A percentile compares a stretch with the other conserved stretches of the same genome.
Conservation (phyloP, 306 rosid genomes). For the Carpinus viminea region DNA sequence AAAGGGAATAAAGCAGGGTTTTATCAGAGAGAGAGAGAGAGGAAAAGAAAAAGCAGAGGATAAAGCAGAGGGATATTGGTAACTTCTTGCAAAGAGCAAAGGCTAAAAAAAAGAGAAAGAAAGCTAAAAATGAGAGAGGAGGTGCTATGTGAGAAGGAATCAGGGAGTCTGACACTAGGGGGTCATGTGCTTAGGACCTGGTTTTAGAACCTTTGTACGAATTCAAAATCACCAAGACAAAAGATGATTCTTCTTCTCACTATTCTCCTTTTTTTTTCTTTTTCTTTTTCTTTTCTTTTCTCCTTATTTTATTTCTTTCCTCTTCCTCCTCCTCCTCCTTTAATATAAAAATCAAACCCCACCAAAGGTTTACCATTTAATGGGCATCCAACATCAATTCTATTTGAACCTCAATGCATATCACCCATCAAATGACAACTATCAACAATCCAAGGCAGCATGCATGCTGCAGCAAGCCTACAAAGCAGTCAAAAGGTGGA, state of each 20-base stretch:
- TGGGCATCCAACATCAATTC: conserved; percentile 12
- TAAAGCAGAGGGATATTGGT: conserved; percentile 71
- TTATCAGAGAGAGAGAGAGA: conserved; percentile 24
- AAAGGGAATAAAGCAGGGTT: conserved; percentile 80
- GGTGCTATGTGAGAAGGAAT: conserved; percentile 61
- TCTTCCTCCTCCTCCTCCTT: conserved; percentile 17
- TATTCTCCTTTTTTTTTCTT: conserved; percentile 19
- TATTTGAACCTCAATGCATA: conserved; percentile 1
- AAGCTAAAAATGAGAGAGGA: conserved; percentile 40
- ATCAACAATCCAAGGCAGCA: too few species aligned
- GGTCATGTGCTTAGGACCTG: conserved; percentile 87
- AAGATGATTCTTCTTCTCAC: conserved; percentile 82
- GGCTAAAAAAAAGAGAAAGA: conserved; percentile 39
- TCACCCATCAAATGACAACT: too few species aligned
- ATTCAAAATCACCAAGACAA: conserved; percentile 70
- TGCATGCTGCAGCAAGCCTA: neutral
- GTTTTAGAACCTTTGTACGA: conserved; percentile 67
- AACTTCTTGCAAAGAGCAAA: conserved; percentile 90
- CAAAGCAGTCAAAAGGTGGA: conserved; percentile 22
- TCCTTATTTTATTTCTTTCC: conserved; percentile 33
- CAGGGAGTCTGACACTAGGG: conserved; percentile 71
- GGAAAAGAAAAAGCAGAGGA: conserved; percentile 48
- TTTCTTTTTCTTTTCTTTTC: conserved; percentile 31
- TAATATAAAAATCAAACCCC: conserved; percentile 33
- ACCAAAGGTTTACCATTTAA: neutral